Evolutionary conservation across 2,329 filamentous ascomycete genomes (phyloP).

Genomic region (Penicillium freii): DNA sequence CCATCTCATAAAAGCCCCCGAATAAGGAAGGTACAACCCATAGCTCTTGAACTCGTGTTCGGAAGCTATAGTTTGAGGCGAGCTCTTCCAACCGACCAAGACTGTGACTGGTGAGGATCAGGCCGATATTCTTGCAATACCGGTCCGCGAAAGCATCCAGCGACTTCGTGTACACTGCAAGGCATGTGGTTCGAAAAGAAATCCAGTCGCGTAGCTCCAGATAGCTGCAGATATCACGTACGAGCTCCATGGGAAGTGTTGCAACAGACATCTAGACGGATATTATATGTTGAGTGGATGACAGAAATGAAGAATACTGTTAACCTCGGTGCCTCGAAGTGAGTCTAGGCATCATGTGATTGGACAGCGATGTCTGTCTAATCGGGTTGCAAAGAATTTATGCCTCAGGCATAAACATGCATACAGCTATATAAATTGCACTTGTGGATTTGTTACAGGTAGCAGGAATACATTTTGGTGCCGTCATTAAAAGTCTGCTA

Average conservation of each 20-base stretch:
- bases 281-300: neutral
- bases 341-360: neutral
- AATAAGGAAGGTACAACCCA: neutral
- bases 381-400: neutral
- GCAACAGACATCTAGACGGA: neutral
- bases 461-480: neutral
- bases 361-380: neutral
- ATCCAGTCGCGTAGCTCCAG: neutral
- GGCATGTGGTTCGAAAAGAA: neutral
- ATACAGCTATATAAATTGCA: neutral
- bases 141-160: neutral
- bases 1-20: neutral
- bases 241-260: neutral
- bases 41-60: constrained; percentile 1
- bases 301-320: neutral
- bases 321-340: neutral
- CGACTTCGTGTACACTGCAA: neutral
- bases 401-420: neutral
- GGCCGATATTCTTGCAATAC: neutral
- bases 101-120: constrained; percentile 1
- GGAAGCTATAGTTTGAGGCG: neutral
- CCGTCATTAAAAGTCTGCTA: neutral
- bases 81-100: neutral
- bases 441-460: neutral
- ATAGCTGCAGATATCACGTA: neutral